Evolutionary conservation across 2,329 filamentous ascomycete species (phyloP), one percentile per base, ranked within the genome.

Genomic region (Epichloe amarillans): DNA sequence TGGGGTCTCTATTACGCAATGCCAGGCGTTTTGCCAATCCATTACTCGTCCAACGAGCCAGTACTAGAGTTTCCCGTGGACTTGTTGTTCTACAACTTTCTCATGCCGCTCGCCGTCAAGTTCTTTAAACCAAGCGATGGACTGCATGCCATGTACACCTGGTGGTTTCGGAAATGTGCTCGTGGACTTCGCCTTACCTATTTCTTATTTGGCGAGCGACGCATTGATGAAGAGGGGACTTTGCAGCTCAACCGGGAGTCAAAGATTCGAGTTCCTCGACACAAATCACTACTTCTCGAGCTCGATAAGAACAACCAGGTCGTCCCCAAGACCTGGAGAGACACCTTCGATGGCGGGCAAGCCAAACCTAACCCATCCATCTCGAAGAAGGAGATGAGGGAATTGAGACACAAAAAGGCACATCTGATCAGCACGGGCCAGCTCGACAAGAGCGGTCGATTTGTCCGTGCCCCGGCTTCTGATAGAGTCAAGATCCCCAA

Each of bases 401-500:
- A 53, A 0, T 53, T 72, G 46, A 66, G 66, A 38, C 56, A 57
- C 2, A 70, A 60, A 53, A 81, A 75, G 64, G 63, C 54, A 2
- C 52, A 58, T 0, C 71, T 82, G 0, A 71, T 79, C n/a, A 57
- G 62, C 0, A 66, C 73, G 0, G 66, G 71, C 1, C 73, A 80
- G 53, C 66, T 95, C 52, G 62, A 81, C 15, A 76, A 77, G 3
- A 81, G 91, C 58, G 93, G 93, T 5, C 80, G 76, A 52, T 97
- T 90, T 64, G 91, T 96, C 23, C 82, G 88, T 44, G 88, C 89
- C n/a, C 93, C 93, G 11, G 90, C 88, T 17, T 95, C 89, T 1
- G 93, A 98, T 64, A 89, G 95, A 64, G 87, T 96, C 57, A 88
- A 94, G 61, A 90, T 97, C 37, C 87, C 89, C 3, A 95, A 94